These are phyloP conservation scores for Apiotrichum sp. DNA, from an alignment of 1,284 basidiomycete species.

Conservation along the genomic window DNA sequence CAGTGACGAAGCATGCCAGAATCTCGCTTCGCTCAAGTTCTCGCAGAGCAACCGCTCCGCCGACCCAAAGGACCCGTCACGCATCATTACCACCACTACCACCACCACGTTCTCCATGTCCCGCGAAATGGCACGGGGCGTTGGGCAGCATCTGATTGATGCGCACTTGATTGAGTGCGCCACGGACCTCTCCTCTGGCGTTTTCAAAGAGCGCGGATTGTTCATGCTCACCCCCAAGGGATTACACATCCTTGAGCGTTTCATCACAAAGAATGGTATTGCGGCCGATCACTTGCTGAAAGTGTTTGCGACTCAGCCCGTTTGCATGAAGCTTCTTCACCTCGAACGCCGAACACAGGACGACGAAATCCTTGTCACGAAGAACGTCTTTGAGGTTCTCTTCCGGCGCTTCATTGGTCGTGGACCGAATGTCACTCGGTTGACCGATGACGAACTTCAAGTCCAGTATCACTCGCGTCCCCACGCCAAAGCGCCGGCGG, in stretches of 20 bases:
- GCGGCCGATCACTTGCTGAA: constrained; percentile 78
- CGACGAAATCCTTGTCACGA: constrained; percentile 95
- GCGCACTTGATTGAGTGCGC: constrained; percentile 96
- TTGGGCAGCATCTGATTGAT: constrained; percentile 99
- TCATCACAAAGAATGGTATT: constrained; percentile 99
- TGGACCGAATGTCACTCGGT: constrained; percentile 62
- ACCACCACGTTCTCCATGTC: constrained; percentile 99
- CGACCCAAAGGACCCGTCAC: constrained; percentile 92
- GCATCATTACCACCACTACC: constrained; percentile 97
- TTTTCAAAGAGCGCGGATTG: constrained; percentile 96
- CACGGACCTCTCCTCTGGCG: constrained; percentile 73
- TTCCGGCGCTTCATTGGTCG: constrained; percentile 92
- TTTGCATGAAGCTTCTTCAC: constrained; percentile 96
- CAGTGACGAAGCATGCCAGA: constrained; percentile 90
- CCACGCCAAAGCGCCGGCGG: constrained; percentile 28
- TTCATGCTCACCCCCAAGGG: constrained; percentile 96
- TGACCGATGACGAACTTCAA: constrained; percentile 42
- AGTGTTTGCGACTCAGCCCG: constrained; percentile 87
- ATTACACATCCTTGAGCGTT: constrained; percentile 94
- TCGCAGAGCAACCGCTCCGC: constrained; percentile 97
- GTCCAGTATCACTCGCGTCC: constrained; percentile 38
- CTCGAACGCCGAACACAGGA: constrained; percentile 86
- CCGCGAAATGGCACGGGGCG: constrained; percentile 97
- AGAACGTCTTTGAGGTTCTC: constrained; percentile 85
- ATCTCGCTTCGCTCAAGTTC: constrained; percentile 93